Base-by-base conservation (phyloP, 2,329 filamentous ascomycete genomes). In the Exophiala oligosperma region DNA sequence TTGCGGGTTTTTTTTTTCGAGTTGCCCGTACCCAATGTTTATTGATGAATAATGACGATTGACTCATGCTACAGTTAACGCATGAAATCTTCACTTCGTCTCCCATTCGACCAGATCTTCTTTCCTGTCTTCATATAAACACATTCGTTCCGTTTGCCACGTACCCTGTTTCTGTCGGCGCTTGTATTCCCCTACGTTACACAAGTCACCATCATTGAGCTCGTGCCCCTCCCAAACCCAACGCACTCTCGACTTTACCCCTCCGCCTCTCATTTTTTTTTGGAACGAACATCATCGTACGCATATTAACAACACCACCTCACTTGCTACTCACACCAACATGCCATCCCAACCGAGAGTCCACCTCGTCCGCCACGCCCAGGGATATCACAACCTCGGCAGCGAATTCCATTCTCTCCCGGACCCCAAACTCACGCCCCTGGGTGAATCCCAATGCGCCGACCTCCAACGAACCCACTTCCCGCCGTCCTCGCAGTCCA, bases 301-400 rank as follows among this genome's bases (percentile, higher is more conserved):
- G 14, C 35, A 28, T 24, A 12, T 28, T 14, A 48, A 37, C 21
- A 47, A 54, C 17, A 17, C 32, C 32, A 35, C 8, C 7, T 35
- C 17, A 17, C 17, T 17, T 17, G 17, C 17, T 17, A 17, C 17
- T 17, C 17, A 17, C 1, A 2, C 32, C 2, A 35, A 35, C 2
- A 64, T 66, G 64, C 52, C 57, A 3, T 41, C 58, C n/a, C 57
- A 57, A 41, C 63, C 64, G 2, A 59, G 51, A 46, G 52, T 67
- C 50, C 63, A 66, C 49, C 60, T 64, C 52, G 60, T 67, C 44
- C 64, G 65, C 32, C 65, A 67, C 38, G 65, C 64, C 7, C 80
- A 91, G 76, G 92, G 91, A 74, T 85, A 84, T 70, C 92, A 96
- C 81, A 96, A 96, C 73, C 82, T 94, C 69, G 79, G 69, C 63